These are phyloP conservation scores for Globisporangium irregulare DNA, from an alignment of 352 stramenopile genomes.

Conservation along the genomic window DNA sequence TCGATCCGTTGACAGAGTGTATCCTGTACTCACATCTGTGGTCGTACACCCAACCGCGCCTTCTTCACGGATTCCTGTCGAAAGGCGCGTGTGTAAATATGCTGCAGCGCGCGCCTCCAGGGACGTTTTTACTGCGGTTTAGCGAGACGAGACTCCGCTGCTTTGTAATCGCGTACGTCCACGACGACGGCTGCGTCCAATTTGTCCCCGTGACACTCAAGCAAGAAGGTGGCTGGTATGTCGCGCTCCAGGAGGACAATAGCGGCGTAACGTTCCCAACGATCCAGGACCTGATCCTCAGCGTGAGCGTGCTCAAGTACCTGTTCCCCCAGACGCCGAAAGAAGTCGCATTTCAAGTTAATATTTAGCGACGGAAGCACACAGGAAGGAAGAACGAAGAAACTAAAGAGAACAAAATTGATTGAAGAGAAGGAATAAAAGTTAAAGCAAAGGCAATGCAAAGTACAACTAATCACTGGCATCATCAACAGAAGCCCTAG, in stretches of 20 bases:
- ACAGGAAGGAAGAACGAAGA: background rate
- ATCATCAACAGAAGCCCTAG: background rate
- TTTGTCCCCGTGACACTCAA: conserved; percentile 74
- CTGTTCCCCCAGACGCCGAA: conserved; percentile 82
- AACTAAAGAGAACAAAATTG: background rate
- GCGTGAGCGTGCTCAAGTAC: conserved; percentile 74
- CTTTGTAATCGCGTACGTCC: conserved; percentile 74
- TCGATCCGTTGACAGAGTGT: conserved; percentile 61
- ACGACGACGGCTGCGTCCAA: conserved; percentile 56
- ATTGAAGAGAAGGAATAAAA: background rate
- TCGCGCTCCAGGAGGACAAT: conserved; percentile 54
- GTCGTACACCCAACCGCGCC: conserved; percentile 66
- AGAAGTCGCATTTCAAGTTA: conserved; percentile 48
- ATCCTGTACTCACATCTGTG: conserved; percentile 60
- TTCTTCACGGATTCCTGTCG: conserved; percentile 81
- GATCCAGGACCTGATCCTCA: conserved; percentile 71
- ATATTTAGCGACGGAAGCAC: conserved; percentile 8
- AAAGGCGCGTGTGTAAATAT: conserved; percentile 79
- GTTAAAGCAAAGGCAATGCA: background rate
- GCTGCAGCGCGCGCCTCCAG: conserved; percentile 57
- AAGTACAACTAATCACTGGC: background rate
- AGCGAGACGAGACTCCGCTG: conserved; percentile 66
- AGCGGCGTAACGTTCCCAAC: conserved; percentile 55
- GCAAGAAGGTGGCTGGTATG: conserved; percentile 41
- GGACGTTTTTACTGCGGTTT: conserved; percentile 78